phyloP scores from a whole-genome alignment of 768 basidiomycete genomes.

The Dentipellis fragilis region DNA sequence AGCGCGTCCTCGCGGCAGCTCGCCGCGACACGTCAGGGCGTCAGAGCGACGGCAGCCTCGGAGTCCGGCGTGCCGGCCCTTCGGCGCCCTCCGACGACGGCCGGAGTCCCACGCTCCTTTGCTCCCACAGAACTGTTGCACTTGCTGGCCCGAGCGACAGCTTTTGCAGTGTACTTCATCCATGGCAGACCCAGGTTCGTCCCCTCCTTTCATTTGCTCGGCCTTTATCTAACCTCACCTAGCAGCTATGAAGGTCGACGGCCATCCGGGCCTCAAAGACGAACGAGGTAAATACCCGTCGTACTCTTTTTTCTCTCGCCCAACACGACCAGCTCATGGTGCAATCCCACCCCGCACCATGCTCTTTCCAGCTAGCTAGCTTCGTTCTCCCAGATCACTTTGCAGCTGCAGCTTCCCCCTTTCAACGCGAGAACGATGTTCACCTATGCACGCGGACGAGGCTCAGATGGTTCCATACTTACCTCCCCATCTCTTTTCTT shows the following conservation, averaged over 20 bases:
- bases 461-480: conserved; percentile 9
- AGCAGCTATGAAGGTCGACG: not conserved
- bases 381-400: conserved; percentile 4
- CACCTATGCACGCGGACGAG: conserved; percentile 6
- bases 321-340: conserved; percentile 16
- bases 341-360: conserved; percentile 14
- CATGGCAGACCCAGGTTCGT: not conserved
- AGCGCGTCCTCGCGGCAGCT: too few relatives aligned
- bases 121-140: too few relatives aligned
- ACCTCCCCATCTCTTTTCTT: conserved; percentile 7
- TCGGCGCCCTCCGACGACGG: too few relatives aligned
- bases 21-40: too few relatives aligned
- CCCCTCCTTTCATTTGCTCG: not conserved
- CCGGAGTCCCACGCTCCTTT: too few relatives aligned
- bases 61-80: too few relatives aligned
- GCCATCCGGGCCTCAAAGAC: not conserved
- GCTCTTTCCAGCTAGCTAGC: conserved; percentile 14
- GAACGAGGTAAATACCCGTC: not conserved
- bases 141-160: too few relatives aligned
- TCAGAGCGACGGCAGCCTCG: too few relatives aligned
- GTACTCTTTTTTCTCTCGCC: conserved; percentile 8
- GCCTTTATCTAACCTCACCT: not conserved
- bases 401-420: conserved; percentile 10
- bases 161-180: not conserved
- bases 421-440: conserved; percentile 6